phyloP scores from a whole-genome alignment of 2,329 filamentous ascomycete genomes.

The Sarocladiaceae sp. region DNA sequence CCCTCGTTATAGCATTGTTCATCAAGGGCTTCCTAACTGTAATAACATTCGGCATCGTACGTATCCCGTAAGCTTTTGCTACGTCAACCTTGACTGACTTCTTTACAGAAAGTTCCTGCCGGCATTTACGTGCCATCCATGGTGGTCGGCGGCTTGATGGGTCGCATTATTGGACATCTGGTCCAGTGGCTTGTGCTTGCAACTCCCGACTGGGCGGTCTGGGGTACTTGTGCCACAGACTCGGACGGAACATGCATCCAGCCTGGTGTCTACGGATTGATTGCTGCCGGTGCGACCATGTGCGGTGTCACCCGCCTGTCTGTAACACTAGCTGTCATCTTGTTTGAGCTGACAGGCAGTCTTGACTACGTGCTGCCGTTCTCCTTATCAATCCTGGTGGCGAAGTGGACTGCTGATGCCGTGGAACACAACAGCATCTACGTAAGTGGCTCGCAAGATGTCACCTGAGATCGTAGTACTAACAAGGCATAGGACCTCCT shows the following conservation, averaged over 20 bases:
- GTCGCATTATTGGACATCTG: constrained; percentile 79
- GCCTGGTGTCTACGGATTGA: constrained; percentile 93
- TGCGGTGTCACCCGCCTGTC: constrained; percentile 92
- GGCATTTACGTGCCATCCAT: constrained; percentile 98
- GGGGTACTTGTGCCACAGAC: constrained; percentile 66
- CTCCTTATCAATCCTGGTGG: constrained; percentile 82
- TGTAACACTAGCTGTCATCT: constrained; percentile 88
- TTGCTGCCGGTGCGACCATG: constrained; percentile 95
- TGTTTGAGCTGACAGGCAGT: constrained; percentile 94
- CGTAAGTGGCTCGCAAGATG: constrained; percentile 39
- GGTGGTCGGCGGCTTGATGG: constrained; percentile 93
- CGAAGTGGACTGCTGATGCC: constrained; percentile 98
- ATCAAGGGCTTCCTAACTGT: constrained; percentile 87
- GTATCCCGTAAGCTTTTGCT: too few species aligned
- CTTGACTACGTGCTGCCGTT: constrained; percentile 94
- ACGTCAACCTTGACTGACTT: constrained; percentile 15
- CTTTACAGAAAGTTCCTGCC: constrained; percentile 73
- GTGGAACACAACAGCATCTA: constrained; percentile 94
- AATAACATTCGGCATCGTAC: constrained; percentile 83
- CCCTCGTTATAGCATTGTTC: constrained; percentile 73
- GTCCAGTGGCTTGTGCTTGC: constrained; percentile 77
- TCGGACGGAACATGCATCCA: constrained; percentile 82
- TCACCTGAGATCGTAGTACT: constrained; percentile 11
- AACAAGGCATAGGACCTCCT: constrained; percentile 63
- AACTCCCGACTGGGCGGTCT: constrained; percentile 68